phyloP scores from a whole-genome alignment of 192 early-diverging fungal genomes.

The Backusella parvicylindrica region DNA sequence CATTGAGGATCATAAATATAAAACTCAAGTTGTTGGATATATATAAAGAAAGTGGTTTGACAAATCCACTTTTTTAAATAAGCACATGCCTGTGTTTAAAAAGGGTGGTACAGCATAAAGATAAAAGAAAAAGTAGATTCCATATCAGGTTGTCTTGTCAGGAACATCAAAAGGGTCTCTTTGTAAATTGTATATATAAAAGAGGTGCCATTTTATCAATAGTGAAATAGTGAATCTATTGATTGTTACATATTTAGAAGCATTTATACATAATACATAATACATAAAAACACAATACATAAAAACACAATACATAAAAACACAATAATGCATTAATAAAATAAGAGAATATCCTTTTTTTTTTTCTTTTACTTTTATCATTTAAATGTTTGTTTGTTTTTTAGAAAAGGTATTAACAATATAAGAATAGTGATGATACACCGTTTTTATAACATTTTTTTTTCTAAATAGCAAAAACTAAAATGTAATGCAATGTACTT shows the following conservation, averaged over 20 bases:
- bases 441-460: too few species aligned
- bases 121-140: too few species aligned
- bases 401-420: too few species aligned
- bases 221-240: too few species aligned
- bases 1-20: too few species aligned
- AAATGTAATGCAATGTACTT: neutral
- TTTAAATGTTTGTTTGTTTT: neutral
- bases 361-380: neutral
- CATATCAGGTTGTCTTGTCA: neutral
- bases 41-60: neutral
- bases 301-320: too few species aligned
- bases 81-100: neutral
- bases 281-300: too few species aligned
- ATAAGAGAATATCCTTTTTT: too few species aligned
- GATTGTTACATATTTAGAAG: neutral
- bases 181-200: neutral
- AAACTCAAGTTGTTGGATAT: too few species aligned
- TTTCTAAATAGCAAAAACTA: too few species aligned
- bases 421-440: too few species aligned
- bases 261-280: neutral
- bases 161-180: neutral
- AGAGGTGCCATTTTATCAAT: too few species aligned
- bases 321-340: neutral
- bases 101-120: neutral
- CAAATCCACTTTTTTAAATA: neutral